A percentile compares a stretch with the other conserved stretches of the same genome.
phyloP scores from a whole-genome alignment of 805 yeast species.

The Candida ovalis region DNA sequence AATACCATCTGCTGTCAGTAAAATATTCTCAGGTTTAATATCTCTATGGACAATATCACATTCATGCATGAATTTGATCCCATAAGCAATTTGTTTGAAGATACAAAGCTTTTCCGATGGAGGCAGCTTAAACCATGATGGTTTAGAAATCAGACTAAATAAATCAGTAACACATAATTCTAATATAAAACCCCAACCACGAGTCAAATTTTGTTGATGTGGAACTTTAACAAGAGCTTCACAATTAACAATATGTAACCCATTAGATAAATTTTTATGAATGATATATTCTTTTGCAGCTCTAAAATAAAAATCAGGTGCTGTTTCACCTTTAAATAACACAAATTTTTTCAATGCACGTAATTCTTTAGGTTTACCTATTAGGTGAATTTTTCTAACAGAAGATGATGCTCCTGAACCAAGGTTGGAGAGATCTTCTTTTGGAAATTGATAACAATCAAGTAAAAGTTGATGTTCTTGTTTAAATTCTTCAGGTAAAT shows the following conservation, averaged over 20 bases:
- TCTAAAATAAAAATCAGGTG: constrained; percentile 68
- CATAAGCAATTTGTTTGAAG: constrained; percentile 70
- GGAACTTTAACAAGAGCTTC: constrained; percentile 55
- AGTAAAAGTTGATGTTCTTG: constrained; percentile 49
- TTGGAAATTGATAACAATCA: constrained; percentile 52
- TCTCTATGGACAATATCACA: constrained; percentile 89
- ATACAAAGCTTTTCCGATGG: constrained; percentile 57
- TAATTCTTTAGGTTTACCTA: constrained; percentile 39
- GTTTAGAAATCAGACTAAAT: constrained; percentile 52
- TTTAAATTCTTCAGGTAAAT: constrained; percentile 53
- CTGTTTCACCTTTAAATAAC: constrained; percentile 59
- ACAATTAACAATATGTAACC: constrained; percentile 63
- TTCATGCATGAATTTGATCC: constrained; percentile 65
- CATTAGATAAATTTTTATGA: constrained; percentile 50
- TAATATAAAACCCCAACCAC: constrained; percentile 82
- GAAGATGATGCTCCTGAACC: constrained; percentile 78
- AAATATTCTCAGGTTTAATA: constrained; percentile 87
- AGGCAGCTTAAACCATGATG: constrained; percentile 56
- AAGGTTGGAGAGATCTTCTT: constrained; percentile 44
- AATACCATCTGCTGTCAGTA: constrained; percentile 54
- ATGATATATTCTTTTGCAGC: constrained; percentile 69
- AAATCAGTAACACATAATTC: constrained; percentile 61
- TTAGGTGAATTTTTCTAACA: constrained; percentile 49
- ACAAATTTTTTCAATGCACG: constrained; percentile 71
- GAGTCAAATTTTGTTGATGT: constrained; percentile 45